Evolutionary conservation across 2,329 filamentous ascomycete species (phyloP).

Genomic region (Periconia macrospinosa): DNA sequence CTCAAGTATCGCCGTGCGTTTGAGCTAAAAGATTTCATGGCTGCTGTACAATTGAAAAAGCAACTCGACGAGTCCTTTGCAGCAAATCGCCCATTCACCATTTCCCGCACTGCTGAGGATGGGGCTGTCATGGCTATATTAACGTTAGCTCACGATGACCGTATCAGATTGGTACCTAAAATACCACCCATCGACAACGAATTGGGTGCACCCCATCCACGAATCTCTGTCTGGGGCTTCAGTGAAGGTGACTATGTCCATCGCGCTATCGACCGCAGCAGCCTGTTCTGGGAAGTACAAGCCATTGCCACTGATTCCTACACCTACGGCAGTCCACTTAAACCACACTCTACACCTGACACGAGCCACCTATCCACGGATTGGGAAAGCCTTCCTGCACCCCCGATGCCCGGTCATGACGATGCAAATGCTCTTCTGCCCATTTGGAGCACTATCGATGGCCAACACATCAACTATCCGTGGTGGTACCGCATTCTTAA

Average conservation of each 20-base stretch:
- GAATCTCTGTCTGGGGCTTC: conserved; percentile 65
- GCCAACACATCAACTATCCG: conserved; percentile 54
- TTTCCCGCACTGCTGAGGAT: conserved; percentile 63
- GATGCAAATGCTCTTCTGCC: conserved; percentile 57
- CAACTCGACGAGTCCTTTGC: conserved; percentile 60
- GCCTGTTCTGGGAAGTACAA: conserved; percentile 66
- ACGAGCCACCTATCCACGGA: conserved; percentile 3
- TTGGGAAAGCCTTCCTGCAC: conserved; percentile 26
- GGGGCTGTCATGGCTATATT: conserved; percentile 68
- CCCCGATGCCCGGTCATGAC: conserved; percentile 30
- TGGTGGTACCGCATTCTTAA: conserved; percentile 68
- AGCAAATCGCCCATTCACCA: conserved; percentile 36
- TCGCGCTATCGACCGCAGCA: conserved; percentile 66
- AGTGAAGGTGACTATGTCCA: conserved; percentile 72
- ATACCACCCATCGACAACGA: conserved; percentile 60
- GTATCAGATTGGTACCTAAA: conserved; percentile 56
- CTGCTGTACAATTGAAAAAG: conserved; percentile 63
- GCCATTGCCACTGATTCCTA: conserved; percentile 63
- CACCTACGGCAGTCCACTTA: conserved; percentile 57
- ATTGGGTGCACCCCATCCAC: conserved; percentile 43
- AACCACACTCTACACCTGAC: conserved; percentile 30
- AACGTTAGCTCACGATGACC: conserved; percentile 64
- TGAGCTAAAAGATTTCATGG: conserved; percentile 40
- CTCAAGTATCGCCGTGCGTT: conserved; percentile 60
- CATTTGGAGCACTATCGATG: conserved; percentile 73